phyloP scores from a whole-genome alignment of 228 moss, liverwort and hornwort genomes.

The Sphagnum fallax region DNA sequence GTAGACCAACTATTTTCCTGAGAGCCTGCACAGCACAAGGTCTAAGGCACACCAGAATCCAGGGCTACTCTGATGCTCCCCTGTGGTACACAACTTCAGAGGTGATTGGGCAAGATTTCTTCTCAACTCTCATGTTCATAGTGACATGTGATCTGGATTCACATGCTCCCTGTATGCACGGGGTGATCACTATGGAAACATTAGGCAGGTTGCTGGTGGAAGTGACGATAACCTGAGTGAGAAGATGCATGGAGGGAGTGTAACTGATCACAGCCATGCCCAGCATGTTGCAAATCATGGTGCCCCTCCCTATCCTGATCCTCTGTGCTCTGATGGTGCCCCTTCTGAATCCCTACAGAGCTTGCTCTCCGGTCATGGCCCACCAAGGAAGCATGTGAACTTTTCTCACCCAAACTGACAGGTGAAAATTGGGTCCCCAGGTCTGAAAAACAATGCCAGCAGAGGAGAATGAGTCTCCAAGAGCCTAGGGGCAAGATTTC shows the following conservation, averaged over 20 bases:
- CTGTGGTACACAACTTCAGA: too few species aligned
- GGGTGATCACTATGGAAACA: slow-evolving; percentile 71
- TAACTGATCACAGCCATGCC: slow-evolving; percentile 64
- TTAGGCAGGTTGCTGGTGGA: slow-evolving; percentile 43
- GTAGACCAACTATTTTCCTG: too few species aligned
- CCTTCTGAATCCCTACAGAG: slow-evolving; percentile 62
- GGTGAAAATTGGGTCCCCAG: slow-evolving; percentile 41
- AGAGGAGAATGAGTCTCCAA: slow-evolving; percentile 23
- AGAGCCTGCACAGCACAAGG: too few species aligned
- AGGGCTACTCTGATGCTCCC: too few species aligned
- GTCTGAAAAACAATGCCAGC: too few species aligned
- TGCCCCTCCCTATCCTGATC: slow-evolving; percentile 71
- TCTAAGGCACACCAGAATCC: too few species aligned
- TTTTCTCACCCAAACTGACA: slow-evolving; percentile 27
- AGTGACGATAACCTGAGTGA: slow-evolving; percentile 40
- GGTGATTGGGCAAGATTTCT: not conserved
- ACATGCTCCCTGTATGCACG: slow-evolving; percentile 83
- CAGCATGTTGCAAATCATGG: slow-evolving; percentile 56
- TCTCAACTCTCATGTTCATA: slow-evolving; percentile 28
- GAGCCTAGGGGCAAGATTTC: too few species aligned
- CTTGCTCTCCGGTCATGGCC: slow-evolving; percentile 37
- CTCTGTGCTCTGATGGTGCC: slow-evolving; percentile 46
- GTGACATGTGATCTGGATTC: slow-evolving; percentile 73
- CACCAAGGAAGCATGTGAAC: slow-evolving; percentile 41
- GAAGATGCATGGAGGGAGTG: slow-evolving; percentile 49